These are phyloP conservation scores for Corymbia calophylla DNA, from an alignment of 441 rosid genomes.

Conservation along the genomic window DNA sequence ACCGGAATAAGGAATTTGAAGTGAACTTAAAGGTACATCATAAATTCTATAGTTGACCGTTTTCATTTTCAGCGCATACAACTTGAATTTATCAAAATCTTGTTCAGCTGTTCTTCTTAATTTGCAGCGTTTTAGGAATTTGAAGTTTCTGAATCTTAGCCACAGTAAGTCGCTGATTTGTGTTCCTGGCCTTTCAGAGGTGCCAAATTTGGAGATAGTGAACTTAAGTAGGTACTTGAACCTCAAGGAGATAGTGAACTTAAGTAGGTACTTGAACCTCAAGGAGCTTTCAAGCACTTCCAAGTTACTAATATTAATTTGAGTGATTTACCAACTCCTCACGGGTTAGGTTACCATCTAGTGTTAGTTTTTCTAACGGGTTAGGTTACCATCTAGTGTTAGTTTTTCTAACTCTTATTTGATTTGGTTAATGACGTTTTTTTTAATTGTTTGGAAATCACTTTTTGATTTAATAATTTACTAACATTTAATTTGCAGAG, in stretches of 20 bases:
- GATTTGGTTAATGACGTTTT: not conserved
- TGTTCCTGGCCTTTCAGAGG: not conserved
- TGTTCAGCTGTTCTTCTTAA: not conserved
- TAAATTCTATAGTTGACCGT: not conserved
- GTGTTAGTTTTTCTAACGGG: not conserved
- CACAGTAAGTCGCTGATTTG: accelerated
- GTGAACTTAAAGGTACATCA: not conserved
- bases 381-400: not conserved
- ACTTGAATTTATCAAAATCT: not conserved
- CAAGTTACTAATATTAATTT: not conserved
- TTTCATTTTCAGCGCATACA: not conserved
- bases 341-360: not conserved
- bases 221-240: no score
- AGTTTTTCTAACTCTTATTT: not conserved
- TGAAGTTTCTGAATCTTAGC: no score
- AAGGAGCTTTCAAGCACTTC: not conserved
- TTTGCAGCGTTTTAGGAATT: not conserved
- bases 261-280: no score
- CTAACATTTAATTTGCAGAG: not conserved
- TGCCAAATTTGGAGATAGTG: not conserved
- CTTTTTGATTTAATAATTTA: not conserved
- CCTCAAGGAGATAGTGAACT: no score
- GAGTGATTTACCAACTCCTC: not conserved
- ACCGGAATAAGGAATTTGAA: not conserved
- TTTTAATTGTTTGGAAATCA: not conserved